phyloP scores from a whole-genome alignment of 2,329 filamentous ascomycete genomes.

The Mycosphaerella arachidis region DNA sequence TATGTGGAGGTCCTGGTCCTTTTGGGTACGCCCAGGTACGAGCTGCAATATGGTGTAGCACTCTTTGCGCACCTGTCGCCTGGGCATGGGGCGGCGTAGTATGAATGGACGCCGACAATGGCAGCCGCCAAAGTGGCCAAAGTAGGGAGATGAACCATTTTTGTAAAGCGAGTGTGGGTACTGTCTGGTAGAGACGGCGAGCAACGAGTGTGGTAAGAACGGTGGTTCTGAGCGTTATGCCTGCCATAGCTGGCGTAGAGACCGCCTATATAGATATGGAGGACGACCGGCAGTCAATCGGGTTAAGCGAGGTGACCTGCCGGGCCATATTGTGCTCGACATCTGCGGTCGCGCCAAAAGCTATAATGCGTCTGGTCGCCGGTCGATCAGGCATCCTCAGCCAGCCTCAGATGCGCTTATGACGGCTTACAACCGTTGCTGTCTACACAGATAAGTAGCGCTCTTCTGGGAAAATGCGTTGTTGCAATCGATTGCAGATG shows the following conservation, averaged over 20 bases:
- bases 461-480: background rate
- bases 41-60: constrained; percentile 5
- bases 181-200: background rate
- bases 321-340: background rate
- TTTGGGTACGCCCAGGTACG: constrained; percentile 5
- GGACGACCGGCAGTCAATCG: background rate
- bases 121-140: background rate
- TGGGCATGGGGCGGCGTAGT: background rate
- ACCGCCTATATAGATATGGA: background rate
- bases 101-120: background rate
- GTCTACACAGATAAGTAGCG: background rate
- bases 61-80: constrained; percentile 3
- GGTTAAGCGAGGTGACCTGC: background rate
- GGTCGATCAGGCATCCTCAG: background rate
- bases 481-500: background rate
- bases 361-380: background rate
- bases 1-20: background rate
- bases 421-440: background rate
- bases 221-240: background rate
- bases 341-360: background rate
- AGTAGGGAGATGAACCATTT: background rate
- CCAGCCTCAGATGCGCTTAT: background rate
- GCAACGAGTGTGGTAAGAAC: background rate
- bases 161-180: background rate
- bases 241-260: background rate